These are phyloP conservation scores for Trematosphaeria pertusa DNA, from an alignment of 2,329 filamentous ascomycete genomes.

Conservation along the genomic window DNA sequence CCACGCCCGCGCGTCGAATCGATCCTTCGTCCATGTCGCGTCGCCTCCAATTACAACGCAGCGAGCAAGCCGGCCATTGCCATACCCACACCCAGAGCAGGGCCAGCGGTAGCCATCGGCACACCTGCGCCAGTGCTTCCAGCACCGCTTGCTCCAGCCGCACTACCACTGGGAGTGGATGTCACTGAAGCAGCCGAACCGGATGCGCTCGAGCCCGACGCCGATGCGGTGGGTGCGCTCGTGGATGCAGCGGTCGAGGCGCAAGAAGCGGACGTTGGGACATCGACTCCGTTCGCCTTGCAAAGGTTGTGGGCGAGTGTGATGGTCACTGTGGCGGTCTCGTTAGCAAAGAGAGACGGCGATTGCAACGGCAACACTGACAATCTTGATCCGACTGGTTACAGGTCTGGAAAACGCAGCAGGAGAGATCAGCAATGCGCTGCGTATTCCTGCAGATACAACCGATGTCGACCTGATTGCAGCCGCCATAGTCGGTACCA, in stretches of 20 bases:
- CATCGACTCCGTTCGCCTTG: slow-evolving; percentile 45
- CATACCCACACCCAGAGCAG: slow-evolving; percentile 32
- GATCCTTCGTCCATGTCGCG: too few relatives aligned
- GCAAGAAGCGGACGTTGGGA: slow-evolving; percentile 49
- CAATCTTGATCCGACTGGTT: slow-evolving; percentile 38
- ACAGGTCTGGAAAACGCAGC: slow-evolving; percentile 51
- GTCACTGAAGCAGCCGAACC: not conserved
- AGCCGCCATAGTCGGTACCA: slow-evolving; percentile 45
- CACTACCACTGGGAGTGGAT: slow-evolving; percentile 1
- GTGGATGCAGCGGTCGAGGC: slow-evolving; percentile 28
- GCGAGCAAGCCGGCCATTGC: slow-evolving; percentile 36
- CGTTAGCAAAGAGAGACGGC: slow-evolving; percentile 6
- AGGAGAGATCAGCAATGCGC: slow-evolving; percentile 47
- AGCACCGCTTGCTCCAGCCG: slow-evolving; percentile 4
- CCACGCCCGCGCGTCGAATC: too few relatives aligned
- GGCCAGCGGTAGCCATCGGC: slow-evolving; percentile 28
- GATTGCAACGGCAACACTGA: slow-evolving; percentile 23
- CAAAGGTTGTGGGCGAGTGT: slow-evolving; percentile 52
- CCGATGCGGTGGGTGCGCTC: slow-evolving; percentile 17
- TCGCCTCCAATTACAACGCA: slow-evolving; percentile 27
- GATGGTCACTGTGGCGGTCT: slow-evolving; percentile 45
- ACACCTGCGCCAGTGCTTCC: slow-evolving; percentile 27
- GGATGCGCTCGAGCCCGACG: slow-evolving; percentile 4
- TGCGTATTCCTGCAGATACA: slow-evolving; percentile 51
- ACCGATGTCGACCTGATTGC: slow-evolving; percentile 46